Base-by-base conservation (phyloP, 2,329 filamentous ascomycete species). In the Xylaria sp. region DNA sequence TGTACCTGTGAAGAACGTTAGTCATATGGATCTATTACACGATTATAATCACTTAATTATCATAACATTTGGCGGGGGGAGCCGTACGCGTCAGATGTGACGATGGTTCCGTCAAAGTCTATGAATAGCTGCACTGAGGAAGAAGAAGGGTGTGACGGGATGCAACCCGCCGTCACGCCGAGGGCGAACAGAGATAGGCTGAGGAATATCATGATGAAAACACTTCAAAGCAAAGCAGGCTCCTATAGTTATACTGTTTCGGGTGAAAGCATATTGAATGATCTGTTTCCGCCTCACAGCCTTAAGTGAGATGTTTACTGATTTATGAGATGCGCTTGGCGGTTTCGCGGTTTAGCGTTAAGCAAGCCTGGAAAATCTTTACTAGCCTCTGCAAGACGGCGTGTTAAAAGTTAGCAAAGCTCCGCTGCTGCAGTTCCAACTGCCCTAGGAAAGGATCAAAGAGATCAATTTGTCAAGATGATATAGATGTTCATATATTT, bases 261-360 rank as follows among this genome's bases (percentile, higher is more conserved):
- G 3, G 5, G 41, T 46, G 41, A 46, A 7, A 46, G 18, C 41
- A 46, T 46, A 18, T 18, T 46, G 7, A 46, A 7, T 8, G 7
- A 13, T 4, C 33, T 36, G 41, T 46, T 46, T 18, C 18, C 15
- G 5, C 1, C 13, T n/a, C 15, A 2, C 15, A 2, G 2, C 41
- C 1, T n/a, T n/a, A 18, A 46, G 1, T 18, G 41, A 46, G 41
- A 15, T 46, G 41, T n/a, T 46, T 46, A 46, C 18, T 15, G 15
- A 43, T 6, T 9, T 33, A 33, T 33, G 13, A 7, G 15, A 41
- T 18, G 10, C 55, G 33, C 20, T 58, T 41, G 39, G 20, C 10
- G 23, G 13, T 28, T 46, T 58, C 31, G 55, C 55, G 55, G 13
- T 28, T 46, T 58, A 46, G 55, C 55, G 55, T 31, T 28, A 43